These are phyloP conservation scores for Fusarium pseudonygamai DNA, from an alignment of 2,329 filamentous ascomycete genomes.

Conservation along the genomic window DNA sequence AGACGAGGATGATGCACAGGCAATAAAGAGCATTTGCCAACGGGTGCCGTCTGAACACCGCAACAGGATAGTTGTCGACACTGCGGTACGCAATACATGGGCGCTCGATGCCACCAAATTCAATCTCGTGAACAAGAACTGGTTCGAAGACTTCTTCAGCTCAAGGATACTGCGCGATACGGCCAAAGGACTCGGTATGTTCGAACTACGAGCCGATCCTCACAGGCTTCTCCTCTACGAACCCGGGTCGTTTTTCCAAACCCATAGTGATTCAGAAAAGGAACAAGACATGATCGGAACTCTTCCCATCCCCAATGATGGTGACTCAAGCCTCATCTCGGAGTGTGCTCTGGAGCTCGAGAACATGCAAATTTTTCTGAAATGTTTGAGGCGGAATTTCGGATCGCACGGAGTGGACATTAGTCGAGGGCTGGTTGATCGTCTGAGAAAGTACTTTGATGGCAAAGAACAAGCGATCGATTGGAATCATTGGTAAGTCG, in stretches of 20 bases:
- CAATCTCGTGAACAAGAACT: conserved; percentile 5
- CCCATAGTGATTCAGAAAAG: conserved; percentile 11
- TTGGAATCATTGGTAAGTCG: conserved; percentile 11
- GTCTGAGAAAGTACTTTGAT: neutral
- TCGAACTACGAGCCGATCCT: neutral
- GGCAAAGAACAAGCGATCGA: neutral
- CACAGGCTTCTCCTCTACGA: conserved; percentile 26
- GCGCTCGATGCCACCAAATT: conserved; percentile 18
- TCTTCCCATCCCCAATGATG: neutral
- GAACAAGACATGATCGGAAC: conserved; percentile 14
- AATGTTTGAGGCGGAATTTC: neutral
- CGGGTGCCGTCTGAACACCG: conserved; percentile 17
- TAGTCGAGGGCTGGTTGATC: neutral
- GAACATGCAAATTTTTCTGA: neutral
- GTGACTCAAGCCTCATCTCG: neutral
- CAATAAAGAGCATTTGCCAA: conserved; percentile 8
- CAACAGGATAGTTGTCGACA: conserved; percentile 11
- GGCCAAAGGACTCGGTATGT: neutral
- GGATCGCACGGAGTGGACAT: neutral
- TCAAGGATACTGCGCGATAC: neutral
- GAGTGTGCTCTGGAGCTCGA: conserved; percentile 16
- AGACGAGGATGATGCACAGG: neutral
- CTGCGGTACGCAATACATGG: conserved; percentile 13
- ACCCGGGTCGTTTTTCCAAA: conserved; percentile 23
- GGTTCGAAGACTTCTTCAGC: neutral